Evolutionary conservation across 2,329 filamentous ascomycete species (phyloP), one percentile per base, ranked within the genome.

Genomic region (Mycosphaerella sp.): DNA sequence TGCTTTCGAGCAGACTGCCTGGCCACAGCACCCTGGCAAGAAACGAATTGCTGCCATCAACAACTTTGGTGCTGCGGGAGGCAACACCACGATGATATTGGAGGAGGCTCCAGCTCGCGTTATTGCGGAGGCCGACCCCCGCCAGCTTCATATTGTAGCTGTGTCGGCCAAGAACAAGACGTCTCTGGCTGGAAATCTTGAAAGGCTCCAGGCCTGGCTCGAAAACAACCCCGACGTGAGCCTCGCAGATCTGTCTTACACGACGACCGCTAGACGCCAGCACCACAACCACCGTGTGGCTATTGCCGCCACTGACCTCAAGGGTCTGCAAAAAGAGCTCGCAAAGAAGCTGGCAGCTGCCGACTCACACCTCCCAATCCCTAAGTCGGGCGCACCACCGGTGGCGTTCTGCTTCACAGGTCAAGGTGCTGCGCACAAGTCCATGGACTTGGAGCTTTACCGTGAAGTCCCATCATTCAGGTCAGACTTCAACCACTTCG

Each of bases 11-110:
- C 64, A 73, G 44, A 78, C 63, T 0, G 57, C 66, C 1, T 75
- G 73, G 67, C 21, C 57, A 2, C 56, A 62, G 1, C 45, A 41
- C 12, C 46, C 45, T 2, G 64, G 58, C 12, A 54, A 53, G 18
- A 61, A 68, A 47, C 66, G 77, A 2, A 65, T 67, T 6, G 70
- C 73, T 0, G 66, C 73, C 17, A 66, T 85, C 55, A 87, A 87
- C 71, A 86, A 85, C 69, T 87, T 86, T 63, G 80, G 79, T 56
- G 85, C 84, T 6, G 82, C 84, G 47, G 84, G 84, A 57, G 84
- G 85, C 30, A 88, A 88, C 67, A 86, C 84, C 1, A 79, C 81
- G 13, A 65, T 87, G 18, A 66, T 87, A 6, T 61, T 87, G 1
- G 80, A 86, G 62, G 83, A 86, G 55, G 79, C 73, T 0, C 80